Conservation (phyloP, 768 basidiomycete genomes). For the Naematelia encephala region DNA sequence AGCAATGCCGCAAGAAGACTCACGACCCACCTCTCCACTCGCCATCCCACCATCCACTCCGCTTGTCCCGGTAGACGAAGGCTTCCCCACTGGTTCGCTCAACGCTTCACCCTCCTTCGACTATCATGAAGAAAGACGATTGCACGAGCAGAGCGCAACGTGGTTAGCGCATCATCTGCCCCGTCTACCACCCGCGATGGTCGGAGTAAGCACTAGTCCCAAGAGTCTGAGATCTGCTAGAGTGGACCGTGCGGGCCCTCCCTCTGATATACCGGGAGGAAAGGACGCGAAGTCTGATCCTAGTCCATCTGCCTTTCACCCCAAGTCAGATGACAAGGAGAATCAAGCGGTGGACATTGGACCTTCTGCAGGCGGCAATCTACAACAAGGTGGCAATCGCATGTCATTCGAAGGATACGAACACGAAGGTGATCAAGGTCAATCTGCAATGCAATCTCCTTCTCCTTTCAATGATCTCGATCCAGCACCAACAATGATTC, state of each 20-base stretch:
- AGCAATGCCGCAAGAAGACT: neutral
- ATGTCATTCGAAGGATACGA: constrained; percentile 2
- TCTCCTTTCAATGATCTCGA: constrained; percentile 30
- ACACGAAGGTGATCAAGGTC: constrained; percentile 5
- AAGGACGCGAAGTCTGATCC: constrained; percentile 3
- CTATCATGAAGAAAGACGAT: constrained; percentile 49
- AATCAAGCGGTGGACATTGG: constrained; percentile 10
- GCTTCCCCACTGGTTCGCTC: neutral
- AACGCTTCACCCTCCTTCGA: constrained; percentile 46
- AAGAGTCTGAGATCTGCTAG: neutral
- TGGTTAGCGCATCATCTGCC: constrained; percentile 48
- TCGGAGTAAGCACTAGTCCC: constrained; percentile 2
- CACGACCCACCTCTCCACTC: constrained; percentile 1
- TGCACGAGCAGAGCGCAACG: constrained; percentile 46
- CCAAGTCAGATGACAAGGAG: neutral
- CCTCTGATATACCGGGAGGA: neutral
- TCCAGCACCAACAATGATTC: constrained; percentile 19
- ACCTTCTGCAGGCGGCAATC: neutral
- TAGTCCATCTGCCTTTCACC: constrained; percentile 22
- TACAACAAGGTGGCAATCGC: constrained; percentile 3
- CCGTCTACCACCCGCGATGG: constrained; percentile 34
- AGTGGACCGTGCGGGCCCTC: neutral
- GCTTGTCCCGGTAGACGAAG: constrained; percentile 5
- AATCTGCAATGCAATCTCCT: constrained; percentile 28
- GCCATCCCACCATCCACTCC: constrained; percentile 8